Percentiles rank a stretch among this genome's conserved stretches.
Conservation (phyloP, 495 filamentous ascomycete species). For the Hypomontagnella submonticulosa region DNA sequence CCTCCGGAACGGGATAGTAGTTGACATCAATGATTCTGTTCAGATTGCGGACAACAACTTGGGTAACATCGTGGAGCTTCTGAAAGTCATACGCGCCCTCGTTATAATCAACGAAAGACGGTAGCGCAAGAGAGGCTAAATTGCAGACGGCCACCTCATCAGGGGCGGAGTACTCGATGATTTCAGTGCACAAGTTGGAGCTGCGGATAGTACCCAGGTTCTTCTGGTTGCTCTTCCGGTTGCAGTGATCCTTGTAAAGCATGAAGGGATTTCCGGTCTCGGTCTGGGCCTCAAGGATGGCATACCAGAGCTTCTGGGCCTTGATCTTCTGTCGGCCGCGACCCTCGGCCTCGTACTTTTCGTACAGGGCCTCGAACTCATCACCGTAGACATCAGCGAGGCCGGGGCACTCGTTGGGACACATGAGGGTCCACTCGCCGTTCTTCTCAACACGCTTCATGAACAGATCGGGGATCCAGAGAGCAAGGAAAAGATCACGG, state of each 20-base stretch:
- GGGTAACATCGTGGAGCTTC: constrained; percentile 91
- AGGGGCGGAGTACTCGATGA: constrained; percentile 94
- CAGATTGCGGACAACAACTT: constrained; percentile 89
- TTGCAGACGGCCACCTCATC: constrained; percentile 99
- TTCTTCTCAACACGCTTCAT: constrained; percentile 99
- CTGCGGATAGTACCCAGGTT: constrained; percentile 97
- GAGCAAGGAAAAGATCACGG: constrained; percentile 95
- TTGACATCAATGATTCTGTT: constrained; percentile 99
- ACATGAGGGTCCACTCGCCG: constrained; percentile 96
- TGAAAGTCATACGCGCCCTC: constrained; percentile 89
- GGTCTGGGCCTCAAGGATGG: constrained; percentile 95
- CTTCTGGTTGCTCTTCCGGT: constrained; percentile 99
- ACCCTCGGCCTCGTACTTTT: constrained; percentile 91
- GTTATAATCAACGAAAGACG: constrained; percentile 85
- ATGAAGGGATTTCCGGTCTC: constrained; percentile 99
- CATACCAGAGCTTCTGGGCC: constrained; percentile 99
- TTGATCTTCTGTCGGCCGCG: constrained; percentile 90
- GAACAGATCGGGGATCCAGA: constrained; percentile 99
- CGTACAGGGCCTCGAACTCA: constrained; percentile 94
- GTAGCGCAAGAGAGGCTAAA: constrained; percentile 91
- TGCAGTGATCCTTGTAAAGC: constrained; percentile 98
- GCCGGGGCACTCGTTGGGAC: constrained; percentile 93
- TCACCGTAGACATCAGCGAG: constrained; percentile 97
- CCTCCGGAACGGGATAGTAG: constrained; percentile 94
- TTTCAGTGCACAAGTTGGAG: constrained; percentile 99